phyloP scores from a whole-genome alignment of 202 grass and related monocot species.

The Panicum hallii region DNA sequence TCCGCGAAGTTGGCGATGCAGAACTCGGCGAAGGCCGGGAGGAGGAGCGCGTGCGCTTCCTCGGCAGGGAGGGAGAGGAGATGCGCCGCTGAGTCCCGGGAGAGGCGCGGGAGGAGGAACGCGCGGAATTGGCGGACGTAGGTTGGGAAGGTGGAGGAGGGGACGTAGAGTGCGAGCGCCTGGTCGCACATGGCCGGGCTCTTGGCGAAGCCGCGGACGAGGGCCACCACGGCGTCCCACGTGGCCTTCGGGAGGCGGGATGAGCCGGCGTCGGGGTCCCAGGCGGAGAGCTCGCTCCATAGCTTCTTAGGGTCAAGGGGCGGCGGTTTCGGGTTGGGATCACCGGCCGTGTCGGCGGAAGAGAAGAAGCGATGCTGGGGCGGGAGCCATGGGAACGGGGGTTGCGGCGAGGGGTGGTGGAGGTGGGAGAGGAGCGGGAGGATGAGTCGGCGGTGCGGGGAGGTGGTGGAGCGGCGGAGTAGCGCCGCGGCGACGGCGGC shows the following conservation, averaged over 20 bases:
- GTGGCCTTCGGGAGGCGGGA: slow-evolving; percentile 56
- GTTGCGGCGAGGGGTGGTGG: slow-evolving; percentile 11
- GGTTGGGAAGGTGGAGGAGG: slow-evolving; percentile 62
- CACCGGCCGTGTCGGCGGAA: slow-evolving; percentile 33
- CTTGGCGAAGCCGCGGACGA: slow-evolving; percentile 74
- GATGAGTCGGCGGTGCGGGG: slow-evolving; percentile 35
- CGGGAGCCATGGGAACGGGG: slow-evolving; percentile 27
- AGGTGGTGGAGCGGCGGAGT: slow-evolving; percentile 43
- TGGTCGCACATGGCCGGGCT: slow-evolving; percentile 78
- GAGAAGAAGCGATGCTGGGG: slow-evolving; percentile 49
- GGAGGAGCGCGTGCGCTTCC: slow-evolving; percentile 68
- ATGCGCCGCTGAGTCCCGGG: slow-evolving; percentile 32
- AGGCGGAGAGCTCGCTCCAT: slow-evolving; percentile 60
- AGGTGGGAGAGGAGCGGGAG: slow-evolving; percentile 48
- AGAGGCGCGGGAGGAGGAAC: slow-evolving; percentile 69
- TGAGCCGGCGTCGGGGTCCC: slow-evolving; percentile 25
- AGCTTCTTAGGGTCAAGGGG: slow-evolving; percentile 54
- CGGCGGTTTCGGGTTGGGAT: neutral
- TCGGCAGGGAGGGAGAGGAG: slow-evolving; percentile 51
- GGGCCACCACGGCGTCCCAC: slow-evolving; percentile 51
- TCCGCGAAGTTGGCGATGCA: slow-evolving; percentile 58
- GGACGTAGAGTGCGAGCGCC: slow-evolving; percentile 82
- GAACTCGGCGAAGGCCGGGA: slow-evolving; percentile 76
- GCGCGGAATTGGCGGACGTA: slow-evolving; percentile 56
- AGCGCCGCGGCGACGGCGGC: slow-evolving; percentile 43